phyloP scores from a whole-genome alignment of 345 rosid species.

The Combretum micranthum region DNA sequence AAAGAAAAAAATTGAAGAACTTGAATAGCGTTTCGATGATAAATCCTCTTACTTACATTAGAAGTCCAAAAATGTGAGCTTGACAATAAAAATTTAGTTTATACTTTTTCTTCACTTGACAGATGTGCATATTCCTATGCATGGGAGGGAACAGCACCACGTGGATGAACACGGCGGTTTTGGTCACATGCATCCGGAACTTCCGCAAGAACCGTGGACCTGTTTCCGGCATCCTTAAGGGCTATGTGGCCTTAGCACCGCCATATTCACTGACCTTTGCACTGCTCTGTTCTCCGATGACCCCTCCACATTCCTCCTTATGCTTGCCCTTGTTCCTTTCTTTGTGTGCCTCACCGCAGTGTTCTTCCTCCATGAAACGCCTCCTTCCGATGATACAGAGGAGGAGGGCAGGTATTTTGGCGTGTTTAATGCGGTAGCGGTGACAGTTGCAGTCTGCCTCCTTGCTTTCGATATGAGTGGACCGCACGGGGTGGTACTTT shows the following conservation, averaged over 20 bases:
- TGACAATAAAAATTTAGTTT: no score
- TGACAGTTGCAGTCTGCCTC: conserved; percentile 67
- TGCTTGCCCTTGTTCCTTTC: conserved; percentile 70
- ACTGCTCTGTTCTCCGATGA: conserved; percentile 57
- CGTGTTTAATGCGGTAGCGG: conserved; percentile 56
- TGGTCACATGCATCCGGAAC: conserved; percentile 83
- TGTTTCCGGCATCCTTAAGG: conserved; percentile 84
- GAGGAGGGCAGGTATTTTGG: conserved; percentile 65
- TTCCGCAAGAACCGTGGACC: conserved; percentile 93
- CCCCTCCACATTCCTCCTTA: conserved; percentile 58
- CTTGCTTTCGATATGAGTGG: conserved; percentile 52
- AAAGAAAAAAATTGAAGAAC: no score
- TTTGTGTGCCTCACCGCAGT: conserved; percentile 73
- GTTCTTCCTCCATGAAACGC: conserved; percentile 78
- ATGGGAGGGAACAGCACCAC: conserved; percentile 95
- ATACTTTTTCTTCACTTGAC: conserved; percentile 28
- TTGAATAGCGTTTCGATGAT: no score
- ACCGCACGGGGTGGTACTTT: conserved; percentile 29
- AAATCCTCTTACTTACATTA: no score
- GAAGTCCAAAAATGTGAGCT: no score
- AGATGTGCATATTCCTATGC: conserved; percentile 75
- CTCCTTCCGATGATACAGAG: conserved; percentile 46
- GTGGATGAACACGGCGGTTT: conserved; percentile 96
- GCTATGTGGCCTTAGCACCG: conserved; percentile 91
- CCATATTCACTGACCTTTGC: conserved; percentile 88